Percentiles rank a stretch among this genome's conserved stretches.
Evolutionary conservation across 2,329 filamentous ascomycete genomes (phyloP).

Genomic region (Penicillium sp.): DNA sequence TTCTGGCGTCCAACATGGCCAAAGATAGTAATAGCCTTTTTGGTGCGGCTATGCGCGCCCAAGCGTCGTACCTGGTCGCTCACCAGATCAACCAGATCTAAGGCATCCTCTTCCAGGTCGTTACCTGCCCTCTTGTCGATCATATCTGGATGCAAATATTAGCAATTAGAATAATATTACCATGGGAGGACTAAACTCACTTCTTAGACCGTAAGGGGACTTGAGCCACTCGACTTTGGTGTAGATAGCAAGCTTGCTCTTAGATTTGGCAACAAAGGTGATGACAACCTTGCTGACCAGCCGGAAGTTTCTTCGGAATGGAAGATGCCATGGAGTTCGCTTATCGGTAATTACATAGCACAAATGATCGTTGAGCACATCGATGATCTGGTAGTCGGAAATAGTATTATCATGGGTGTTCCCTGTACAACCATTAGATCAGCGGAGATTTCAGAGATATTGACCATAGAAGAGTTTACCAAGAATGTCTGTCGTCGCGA

Average conservation of each 20-base stretch:
- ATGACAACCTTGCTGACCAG: conserved; percentile 90
- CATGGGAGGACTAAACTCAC: conserved; percentile 28
- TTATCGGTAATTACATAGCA: conserved; percentile 68
- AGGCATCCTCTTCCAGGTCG: conserved; percentile 57
- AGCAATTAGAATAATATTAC: conserved; percentile 4
- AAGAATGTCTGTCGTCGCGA: conserved; percentile 66
- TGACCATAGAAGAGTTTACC: conserved; percentile 45
- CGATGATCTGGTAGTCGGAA: conserved; percentile 81
- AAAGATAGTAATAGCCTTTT: conserved; percentile 51
- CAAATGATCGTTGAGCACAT: conserved; percentile 74
- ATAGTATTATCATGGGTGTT: conserved; percentile 61
- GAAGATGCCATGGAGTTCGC: conserved; percentile 77
- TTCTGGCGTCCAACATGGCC: conserved; percentile 49
- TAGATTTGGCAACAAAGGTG: conserved; percentile 87
- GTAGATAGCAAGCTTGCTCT: conserved; percentile 87
- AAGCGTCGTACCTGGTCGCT: conserved; percentile 50
- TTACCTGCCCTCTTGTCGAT: conserved; percentile 69
- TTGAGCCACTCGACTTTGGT: conserved; percentile 85
- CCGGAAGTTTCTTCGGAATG: conserved; percentile 74
- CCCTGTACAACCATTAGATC: conserved; percentile 28
- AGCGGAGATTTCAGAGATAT: neutral
- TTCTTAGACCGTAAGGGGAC: conserved; percentile 53
- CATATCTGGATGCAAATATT: conserved; percentile 36
- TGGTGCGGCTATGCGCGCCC: conserved; percentile 48
- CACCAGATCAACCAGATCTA: conserved; percentile 52